Evolutionary conservation across 2,329 filamentous ascomycete species (phyloP).

Genomic region (Pseudogymnoascus sp.): DNA sequence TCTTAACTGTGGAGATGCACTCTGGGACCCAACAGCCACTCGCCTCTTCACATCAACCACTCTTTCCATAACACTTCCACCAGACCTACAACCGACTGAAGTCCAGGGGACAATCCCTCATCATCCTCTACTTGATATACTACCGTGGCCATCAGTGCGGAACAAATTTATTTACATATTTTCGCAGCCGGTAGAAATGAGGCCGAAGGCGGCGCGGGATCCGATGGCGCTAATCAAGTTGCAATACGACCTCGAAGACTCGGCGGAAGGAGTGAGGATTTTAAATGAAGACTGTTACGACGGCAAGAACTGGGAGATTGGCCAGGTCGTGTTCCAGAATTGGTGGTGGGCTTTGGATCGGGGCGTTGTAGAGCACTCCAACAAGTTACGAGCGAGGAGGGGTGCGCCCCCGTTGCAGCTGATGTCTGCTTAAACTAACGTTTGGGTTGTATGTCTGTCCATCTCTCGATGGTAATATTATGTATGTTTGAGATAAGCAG

Average conservation of each 20-base stretch:
- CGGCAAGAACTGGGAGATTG: slow-evolving; percentile 16
- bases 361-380: slow-evolving; percentile 15
- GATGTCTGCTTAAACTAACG: not conserved
- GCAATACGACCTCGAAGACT: slow-evolving; percentile 16
- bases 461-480: not conserved
- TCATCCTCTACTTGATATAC: slow-evolving; percentile 15
- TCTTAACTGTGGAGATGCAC: slow-evolving; percentile 13
- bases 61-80: slow-evolving; percentile 12
- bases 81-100: slow-evolving; percentile 15
- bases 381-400: slow-evolving; percentile 13
- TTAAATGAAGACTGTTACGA: slow-evolving; percentile 12
- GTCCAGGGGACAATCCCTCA: slow-evolving; percentile 16
- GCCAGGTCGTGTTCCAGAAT: slow-evolving; percentile 16
- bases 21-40: slow-evolving; percentile 14
- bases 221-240: slow-evolving; percentile 15
- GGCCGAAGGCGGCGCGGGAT: slow-evolving; percentile 14
- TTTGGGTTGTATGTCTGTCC: not conserved
- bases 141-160: slow-evolving; percentile 18
- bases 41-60: slow-evolving; percentile 13
- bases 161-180: slow-evolving; percentile 18
- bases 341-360: slow-evolving; percentile 19
- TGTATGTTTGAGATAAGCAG: not conserved
- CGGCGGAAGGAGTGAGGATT: slow-evolving; percentile 17
- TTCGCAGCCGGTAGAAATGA: slow-evolving; percentile 15
- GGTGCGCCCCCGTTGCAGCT: slow-evolving; percentile 10